Evolutionary conservation across 2,329 filamentous ascomycete genomes (phyloP).

Genomic region (Trichoderma sp.): DNA sequence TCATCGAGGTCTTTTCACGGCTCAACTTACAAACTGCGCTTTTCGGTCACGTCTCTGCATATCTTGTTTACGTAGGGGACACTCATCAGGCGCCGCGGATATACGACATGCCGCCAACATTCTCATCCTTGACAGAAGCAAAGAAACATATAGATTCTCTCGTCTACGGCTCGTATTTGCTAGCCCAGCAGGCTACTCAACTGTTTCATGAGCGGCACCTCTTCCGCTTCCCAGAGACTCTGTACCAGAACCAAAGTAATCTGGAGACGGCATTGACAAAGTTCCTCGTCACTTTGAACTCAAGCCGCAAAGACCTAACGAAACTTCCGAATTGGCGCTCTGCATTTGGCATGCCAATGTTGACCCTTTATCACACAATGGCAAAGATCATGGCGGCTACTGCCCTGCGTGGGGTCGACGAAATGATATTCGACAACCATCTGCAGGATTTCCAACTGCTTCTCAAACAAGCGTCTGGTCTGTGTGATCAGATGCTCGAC

Average conservation of each 20-base stretch:
- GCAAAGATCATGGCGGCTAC: slow-evolving; percentile 23
- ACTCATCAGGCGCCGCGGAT: slow-evolving; percentile 24
- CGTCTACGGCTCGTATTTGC: slow-evolving; percentile 7
- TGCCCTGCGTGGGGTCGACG: slow-evolving; percentile 16
- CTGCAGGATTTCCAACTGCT: slow-evolving; percentile 4
- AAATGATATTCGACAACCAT: slow-evolving; percentile 22
- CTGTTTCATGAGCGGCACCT: not conserved
- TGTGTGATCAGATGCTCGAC: slow-evolving; percentile 5
- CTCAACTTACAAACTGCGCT: slow-evolving; percentile 35
- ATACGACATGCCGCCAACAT: slow-evolving; percentile 16
- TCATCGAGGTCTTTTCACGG: slow-evolving; percentile 34
- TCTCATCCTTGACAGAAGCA: slow-evolving; percentile 15
- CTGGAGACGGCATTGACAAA: slow-evolving; percentile 10
- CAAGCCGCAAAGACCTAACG: not conserved
- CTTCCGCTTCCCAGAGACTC: not conserved
- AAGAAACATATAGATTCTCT: slow-evolving; percentile 12
- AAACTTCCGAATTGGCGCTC: not conserved
- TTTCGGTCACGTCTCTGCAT: slow-evolving; percentile 33
- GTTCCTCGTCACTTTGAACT: slow-evolving; percentile 2
- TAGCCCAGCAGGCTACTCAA: not conserved
- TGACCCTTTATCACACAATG: slow-evolving; percentile 23
- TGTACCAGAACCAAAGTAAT: not conserved
- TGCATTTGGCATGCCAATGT: slow-evolving; percentile 7
- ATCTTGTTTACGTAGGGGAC: slow-evolving; percentile 22
- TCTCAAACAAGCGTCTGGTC: slow-evolving; percentile 3